Evolutionary conservation across 257 asterid genomes (phyloP), one percentile per base, ranked within the genome.

Genomic region (Vinca minor): DNA sequence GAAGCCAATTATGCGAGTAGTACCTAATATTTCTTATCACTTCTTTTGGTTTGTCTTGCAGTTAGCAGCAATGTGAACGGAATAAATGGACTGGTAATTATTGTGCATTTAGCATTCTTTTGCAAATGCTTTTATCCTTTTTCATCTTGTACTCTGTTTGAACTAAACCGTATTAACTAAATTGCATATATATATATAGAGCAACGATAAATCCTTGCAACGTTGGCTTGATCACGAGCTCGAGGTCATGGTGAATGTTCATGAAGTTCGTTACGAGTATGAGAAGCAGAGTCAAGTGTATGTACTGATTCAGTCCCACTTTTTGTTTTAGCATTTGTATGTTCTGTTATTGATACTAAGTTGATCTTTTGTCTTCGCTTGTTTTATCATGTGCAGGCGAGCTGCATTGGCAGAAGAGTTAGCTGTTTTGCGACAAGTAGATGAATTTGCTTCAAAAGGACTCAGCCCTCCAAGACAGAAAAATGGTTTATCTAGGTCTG

Each of bases 221-320:
- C 88, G 95, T 42, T 93, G 97, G 97, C 86, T 93, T 71, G 97
- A 87, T 75, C 97, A 93, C 23, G 99, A 93, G 80, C 93, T 93
- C 34, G 99, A 93, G 76, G 95, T 93, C 69, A 80, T 85, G 97
- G 97, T 93, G 77, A 86, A 93, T 79, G 86, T 93, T 76, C 99
- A 93, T 70, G 99, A 93, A 93, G 99, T 93, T 72, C 99, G 99
- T 47, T 86, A 76, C 20, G 99, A 93, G 74, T 93, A 90, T 55
- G 99, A 93, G 96, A 93, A 86, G 87, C 99, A 93, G 77, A 85
- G 95, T 69, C 94, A 90, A 87, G 99, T 93, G 99, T 93, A 90
- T 48, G 99, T 82, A 62, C 56, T 63, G 50, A 53, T 75, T 71
- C 34, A 66, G 28, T 20, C 6, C 5, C 31, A 28, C 57, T 48